phyloP scores from a whole-genome alignment of 2,329 filamentous ascomycete genomes.

The Diatrype stigma region DNA sequence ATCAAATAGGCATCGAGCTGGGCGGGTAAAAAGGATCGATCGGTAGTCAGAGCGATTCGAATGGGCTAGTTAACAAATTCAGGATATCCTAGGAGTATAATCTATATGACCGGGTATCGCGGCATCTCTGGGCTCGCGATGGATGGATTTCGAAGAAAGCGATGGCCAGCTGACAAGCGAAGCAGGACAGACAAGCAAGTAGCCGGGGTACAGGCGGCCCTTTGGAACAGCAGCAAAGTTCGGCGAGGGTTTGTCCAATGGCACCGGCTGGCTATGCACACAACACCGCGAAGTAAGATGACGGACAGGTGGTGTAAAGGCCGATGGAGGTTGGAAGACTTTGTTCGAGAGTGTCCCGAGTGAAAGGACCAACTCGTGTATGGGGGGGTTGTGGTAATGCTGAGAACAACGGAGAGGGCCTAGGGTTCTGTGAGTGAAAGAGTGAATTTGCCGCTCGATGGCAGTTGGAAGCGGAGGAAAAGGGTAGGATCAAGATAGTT shows the following conservation, averaged over 20 bases:
- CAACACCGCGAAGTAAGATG: not conserved
- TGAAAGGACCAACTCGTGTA: not conserved
- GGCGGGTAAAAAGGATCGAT: not conserved
- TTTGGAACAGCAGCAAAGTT: not conserved
- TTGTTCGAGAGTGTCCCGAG: not conserved
- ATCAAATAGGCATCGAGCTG: not conserved
- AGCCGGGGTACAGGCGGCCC: not conserved
- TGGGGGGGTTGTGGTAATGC: too few species aligned
- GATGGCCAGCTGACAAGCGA: not conserved
- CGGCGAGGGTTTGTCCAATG: not conserved
- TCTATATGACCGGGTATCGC: not conserved
- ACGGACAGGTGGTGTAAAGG: not conserved
- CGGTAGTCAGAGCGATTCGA: not conserved
- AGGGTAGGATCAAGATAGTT: not conserved
- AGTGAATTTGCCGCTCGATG: constrained; percentile 1
- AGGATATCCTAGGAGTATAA: not conserved
- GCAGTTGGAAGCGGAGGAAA: not conserved
- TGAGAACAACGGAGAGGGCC: not conserved
- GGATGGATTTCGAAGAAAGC: not conserved
- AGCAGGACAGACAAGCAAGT: not conserved
- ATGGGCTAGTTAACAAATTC: not conserved
- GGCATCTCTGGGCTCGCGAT: not conserved
- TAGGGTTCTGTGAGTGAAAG: not conserved
- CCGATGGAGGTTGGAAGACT: not conserved
- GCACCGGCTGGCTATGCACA: not conserved